These are phyloP conservation scores for Hanseniaspora opuntiae DNA, from an alignment of 805 yeast genomes.

Conservation along the genomic window DNA sequence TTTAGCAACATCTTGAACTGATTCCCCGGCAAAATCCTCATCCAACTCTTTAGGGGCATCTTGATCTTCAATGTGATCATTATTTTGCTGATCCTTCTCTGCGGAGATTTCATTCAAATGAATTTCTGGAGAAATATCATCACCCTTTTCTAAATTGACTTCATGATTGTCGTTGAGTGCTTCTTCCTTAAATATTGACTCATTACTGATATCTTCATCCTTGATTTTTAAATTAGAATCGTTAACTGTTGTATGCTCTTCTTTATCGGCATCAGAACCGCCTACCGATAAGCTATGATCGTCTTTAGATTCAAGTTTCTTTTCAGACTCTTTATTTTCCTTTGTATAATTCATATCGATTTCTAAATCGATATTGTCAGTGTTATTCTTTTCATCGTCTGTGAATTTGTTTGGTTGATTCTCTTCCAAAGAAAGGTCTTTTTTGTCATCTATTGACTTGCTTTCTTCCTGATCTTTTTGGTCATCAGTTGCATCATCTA, in stretches of 20 bases:
- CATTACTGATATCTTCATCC: conserved; percentile 5
- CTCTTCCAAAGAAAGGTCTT: no score
- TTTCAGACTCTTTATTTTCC: conserved; percentile 3
- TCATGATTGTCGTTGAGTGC: not conserved
- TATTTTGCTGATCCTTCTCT: no score
- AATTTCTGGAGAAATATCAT: not conserved
- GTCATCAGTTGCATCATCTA: no score
- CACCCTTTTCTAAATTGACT: not conserved
- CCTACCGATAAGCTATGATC: conserved; percentile 16
- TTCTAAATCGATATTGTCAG: no score
- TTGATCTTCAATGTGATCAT: no score
- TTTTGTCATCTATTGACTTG: no score
- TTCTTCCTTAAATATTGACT: not conserved
- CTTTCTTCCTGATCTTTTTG: no score
- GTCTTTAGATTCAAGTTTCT: conserved; percentile 12
- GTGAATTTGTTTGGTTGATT: no score
- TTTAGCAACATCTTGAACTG: no score
- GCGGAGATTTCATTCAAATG: not conserved
- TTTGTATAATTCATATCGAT: not conserved
- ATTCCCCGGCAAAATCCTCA: no score
- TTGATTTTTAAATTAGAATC: conserved; percentile 9
- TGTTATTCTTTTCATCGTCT: no score
- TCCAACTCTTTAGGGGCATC: no score
- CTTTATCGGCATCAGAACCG: conserved; percentile 10
- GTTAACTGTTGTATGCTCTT: conserved; percentile 6